Percentiles rank a stretch among this genome's conserved stretches.
Conservation (phyloP, 495 filamentous ascomycete genomes). For the Pyrenopolyporus hunteri region DNA sequence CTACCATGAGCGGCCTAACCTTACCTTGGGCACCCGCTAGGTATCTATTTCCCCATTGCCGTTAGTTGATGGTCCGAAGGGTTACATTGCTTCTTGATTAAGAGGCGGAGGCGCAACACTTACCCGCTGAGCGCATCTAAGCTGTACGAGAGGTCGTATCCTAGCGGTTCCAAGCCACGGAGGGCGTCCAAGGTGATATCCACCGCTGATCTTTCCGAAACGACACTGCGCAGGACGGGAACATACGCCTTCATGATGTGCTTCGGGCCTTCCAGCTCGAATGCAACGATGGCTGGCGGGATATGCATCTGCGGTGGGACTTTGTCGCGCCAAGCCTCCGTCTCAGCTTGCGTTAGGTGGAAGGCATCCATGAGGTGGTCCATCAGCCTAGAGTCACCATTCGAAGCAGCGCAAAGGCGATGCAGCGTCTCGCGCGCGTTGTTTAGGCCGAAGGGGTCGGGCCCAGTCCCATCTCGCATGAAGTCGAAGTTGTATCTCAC, state of each 20-base stretch:
- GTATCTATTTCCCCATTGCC: not conserved
- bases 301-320: not conserved
- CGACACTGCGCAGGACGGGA: not conserved
- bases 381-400: constrained; percentile 2
- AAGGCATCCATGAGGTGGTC: constrained; percentile 1
- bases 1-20: not conserved
- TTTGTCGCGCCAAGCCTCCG: not conserved
- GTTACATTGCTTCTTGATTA: no score
- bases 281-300: not conserved
- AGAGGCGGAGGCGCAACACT: not conserved
- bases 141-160: constrained; percentile 8
- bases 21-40: not conserved
- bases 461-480: not conserved
- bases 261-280: constrained; percentile 2
- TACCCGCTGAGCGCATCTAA: not conserved
- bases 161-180: constrained; percentile 1
- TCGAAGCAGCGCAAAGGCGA: not conserved
- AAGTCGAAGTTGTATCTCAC: constrained; percentile 1
- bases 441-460: constrained; percentile 1
- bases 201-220: not conserved
- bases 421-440: constrained; percentile 2
- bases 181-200: not conserved
- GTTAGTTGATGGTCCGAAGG: not conserved
- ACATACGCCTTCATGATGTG: constrained; percentile 2
- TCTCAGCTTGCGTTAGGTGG: constrained; percentile 4